Conservation (phyloP, 306 rosid genomes). For the Ammopiptanthus mongolicus region DNA sequence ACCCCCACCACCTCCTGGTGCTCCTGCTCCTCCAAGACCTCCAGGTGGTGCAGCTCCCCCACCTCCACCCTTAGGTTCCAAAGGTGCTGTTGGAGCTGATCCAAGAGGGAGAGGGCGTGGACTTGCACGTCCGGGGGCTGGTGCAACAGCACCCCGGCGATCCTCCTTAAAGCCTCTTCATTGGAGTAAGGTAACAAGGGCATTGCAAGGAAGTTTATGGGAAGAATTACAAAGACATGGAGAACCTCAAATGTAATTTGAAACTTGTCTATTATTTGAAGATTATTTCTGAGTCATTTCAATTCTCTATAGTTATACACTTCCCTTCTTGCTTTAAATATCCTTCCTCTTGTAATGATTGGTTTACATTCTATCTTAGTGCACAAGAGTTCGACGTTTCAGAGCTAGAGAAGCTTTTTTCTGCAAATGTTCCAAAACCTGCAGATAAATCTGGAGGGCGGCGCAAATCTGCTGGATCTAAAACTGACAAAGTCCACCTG, state of each 20-base stretch:
- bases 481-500: conserved; percentile 74
- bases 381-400: conserved; percentile 84
- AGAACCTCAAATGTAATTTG: conserved; percentile 67
- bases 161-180: conserved; percentile 83
- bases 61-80: conserved; percentile 46
- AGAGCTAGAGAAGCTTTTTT: conserved; percentile 81
- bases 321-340: conserved; percentile 1
- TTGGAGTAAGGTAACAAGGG: conserved; percentile 92
- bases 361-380: conserved; percentile 44
- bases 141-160: conserved; percentile 47
- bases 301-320: neutral
- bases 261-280: conserved; percentile 15
- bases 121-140: conserved; percentile 50
- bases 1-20: conserved; percentile 40
- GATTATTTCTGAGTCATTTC: conserved; percentile 1
- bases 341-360: conserved; percentile 22
- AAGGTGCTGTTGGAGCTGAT: conserved; percentile 43
- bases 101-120: conserved; percentile 88
- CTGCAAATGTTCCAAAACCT: conserved; percentile 79
- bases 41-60: conserved; percentile 61
- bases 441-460: conserved; percentile 57
- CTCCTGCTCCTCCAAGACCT: conserved; percentile 56
- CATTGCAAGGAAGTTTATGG: conserved; percentile 93
- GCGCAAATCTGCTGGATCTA: conserved; percentile 67
- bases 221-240: conserved; percentile 84